Conservation (phyloP, 2,329 filamentous ascomycete genomes). For the Pseudogymnoascus sp. region DNA sequence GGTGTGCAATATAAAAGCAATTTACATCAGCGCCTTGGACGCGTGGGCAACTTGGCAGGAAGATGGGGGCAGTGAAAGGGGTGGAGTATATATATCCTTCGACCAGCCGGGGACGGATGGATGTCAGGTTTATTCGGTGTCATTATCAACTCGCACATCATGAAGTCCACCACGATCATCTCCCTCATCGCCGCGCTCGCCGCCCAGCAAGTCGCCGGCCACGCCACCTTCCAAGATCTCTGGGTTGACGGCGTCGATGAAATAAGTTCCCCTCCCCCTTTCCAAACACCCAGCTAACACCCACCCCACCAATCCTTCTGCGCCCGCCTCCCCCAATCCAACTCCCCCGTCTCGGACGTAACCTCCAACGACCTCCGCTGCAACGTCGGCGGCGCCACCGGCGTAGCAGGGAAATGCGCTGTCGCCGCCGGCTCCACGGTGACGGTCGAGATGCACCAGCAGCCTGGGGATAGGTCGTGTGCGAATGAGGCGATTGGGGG, state of each 20-base stretch:
- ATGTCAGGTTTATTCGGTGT: conserved; percentile 35
- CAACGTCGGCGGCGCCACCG: conserved; percentile 36
- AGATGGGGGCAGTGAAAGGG: neutral
- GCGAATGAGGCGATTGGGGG: conserved; percentile 47
- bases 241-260: conserved; percentile 44
- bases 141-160: neutral
- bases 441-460: conserved; percentile 54
- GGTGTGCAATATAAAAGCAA: neutral
- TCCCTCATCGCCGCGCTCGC: conserved; percentile 14
- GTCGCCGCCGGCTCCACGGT: conserved; percentile 36
- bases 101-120: conserved; percentile 25
- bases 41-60: neutral
- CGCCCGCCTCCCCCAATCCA: conserved; percentile 43
- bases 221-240: conserved; percentile 47
- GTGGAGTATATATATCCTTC: neutral
- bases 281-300: conserved; percentile 36
- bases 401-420: conserved; percentile 38
- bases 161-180: conserved; percentile 16
- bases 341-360: conserved; percentile 46
- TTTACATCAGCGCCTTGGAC: conserved; percentile 3
- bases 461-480: conserved; percentile 43
- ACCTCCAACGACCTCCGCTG: conserved; percentile 45
- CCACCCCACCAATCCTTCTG: conserved; percentile 40
- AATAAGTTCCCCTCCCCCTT: conserved; percentile 32
- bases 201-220: conserved; percentile 33